Evolutionary conservation across 805 yeast genomes (phyloP), one percentile per base, ranked within the genome.

Genomic region (Zygotorulaspora danielsina): DNA sequence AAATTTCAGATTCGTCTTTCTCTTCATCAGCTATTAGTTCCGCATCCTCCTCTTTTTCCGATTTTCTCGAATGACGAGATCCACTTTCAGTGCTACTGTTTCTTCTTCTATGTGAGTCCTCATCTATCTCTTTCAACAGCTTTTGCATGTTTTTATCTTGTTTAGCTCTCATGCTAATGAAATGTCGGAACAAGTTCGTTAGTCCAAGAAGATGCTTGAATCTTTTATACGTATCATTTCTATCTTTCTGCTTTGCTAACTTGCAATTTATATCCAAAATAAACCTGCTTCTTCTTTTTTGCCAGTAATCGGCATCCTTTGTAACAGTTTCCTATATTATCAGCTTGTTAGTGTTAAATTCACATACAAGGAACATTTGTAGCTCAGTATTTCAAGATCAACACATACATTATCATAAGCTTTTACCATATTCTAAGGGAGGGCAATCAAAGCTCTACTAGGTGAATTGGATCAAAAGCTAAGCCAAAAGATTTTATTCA

Each of bases 31-130:
- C 77, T 55, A 90, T 72, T 42, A 90, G 71, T 61, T 90, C 97
- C 2, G 87, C 94, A 61, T 90, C 97, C 64, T 90, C 98, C 61
- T 90, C 97, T 63, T 86, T 83, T 63, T 93, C 97, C 0, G 96
- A 79, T 55, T 89, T 93, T 48, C 97, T 74, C 39, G 84, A 78
- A 34, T 93, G 79, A 36, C 64, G 54, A 10, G 59, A 51, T 9
- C 45, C 47, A 26, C 42, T 19, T 67, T 50, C 36, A 48, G 32
- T 13, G 39, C 43, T 47, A 43, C 45, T 56, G 43, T 39, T 54
- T 35, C 62, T 64, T 26, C 65, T 59, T 34, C 68, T 67, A 17
- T 70, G 70, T 19, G 63, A 59, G 43, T 76, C 70, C 18, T 65
- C 63, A 50, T 82, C 88, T 19, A 78, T 67, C 34, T 72, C 73